phyloP scores from a whole-genome alignment of 176 grass and related monocot species.

The Ensete glaucum region DNA sequence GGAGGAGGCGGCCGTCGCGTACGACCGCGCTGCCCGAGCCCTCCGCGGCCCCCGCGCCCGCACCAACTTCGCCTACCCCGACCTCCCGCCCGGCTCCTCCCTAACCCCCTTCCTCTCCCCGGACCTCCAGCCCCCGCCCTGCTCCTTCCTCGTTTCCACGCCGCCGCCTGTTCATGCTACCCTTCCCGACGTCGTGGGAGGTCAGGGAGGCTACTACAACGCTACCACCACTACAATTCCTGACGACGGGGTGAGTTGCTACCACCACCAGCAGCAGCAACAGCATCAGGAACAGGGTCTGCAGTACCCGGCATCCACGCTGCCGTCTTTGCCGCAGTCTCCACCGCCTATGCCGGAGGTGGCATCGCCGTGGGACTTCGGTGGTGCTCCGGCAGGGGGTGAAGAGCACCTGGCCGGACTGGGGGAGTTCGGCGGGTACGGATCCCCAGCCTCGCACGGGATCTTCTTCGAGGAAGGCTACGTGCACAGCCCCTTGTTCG shows the following conservation, averaged over 20 bases:
- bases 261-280: constrained; percentile 8
- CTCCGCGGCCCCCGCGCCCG: background rate
- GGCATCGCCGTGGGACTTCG: constrained; percentile 7
- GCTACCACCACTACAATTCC: background rate
- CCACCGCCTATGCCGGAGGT: background rate
- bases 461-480: constrained; percentile 96
- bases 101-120: constrained; percentile 12
- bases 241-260: background rate
- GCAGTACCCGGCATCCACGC: constrained; percentile 1
- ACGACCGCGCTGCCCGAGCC: constrained; percentile 9
- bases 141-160: background rate
- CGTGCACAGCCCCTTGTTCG: constrained; percentile 95
- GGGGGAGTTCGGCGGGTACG: constrained; percentile 1
- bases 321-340: background rate
- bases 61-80: constrained; percentile 18
- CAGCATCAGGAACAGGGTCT: constrained; percentile 17
- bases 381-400: background rate
- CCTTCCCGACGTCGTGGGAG: background rate
- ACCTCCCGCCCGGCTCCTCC: constrained; percentile 15
- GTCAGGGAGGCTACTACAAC: background rate
- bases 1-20: constrained; percentile 12
- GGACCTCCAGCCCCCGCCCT: background rate
- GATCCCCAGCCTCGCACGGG: constrained; percentile 37
- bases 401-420: background rate
- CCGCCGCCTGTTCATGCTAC: background rate